These are phyloP conservation scores for Apium graveolens DNA, from an alignment of 129 eudicot genomes.

Conservation along the genomic window DNA sequence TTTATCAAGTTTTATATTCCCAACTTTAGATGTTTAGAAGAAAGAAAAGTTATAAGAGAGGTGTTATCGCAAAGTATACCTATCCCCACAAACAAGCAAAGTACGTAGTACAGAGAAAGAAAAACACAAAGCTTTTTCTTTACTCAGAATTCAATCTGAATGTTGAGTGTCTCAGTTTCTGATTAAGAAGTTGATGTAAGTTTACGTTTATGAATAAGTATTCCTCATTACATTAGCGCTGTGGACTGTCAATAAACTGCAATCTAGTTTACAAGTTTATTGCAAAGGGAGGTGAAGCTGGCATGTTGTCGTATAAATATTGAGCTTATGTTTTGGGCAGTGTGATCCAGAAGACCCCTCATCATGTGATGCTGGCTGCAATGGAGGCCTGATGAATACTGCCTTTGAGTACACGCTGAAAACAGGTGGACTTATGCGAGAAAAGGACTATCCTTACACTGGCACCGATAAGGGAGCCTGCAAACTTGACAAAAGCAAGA, in stretches of 20 bases:
- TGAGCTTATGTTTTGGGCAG: conserved; percentile 20
- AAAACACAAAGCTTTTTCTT: not conserved
- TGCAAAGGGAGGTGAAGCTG: not conserved
- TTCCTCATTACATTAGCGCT: too few relatives aligned
- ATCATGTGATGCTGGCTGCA: conserved; percentile 74
- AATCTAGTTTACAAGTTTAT: not conserved
- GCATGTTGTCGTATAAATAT: not conserved
- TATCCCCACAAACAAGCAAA: not conserved
- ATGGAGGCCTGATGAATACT: conserved; percentile 77
- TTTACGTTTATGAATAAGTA: not conserved
- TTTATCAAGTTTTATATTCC: too few relatives aligned
- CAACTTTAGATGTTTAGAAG: not conserved
- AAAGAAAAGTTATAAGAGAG: not conserved
- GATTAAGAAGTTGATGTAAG: not conserved
- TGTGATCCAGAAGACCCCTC: conserved; percentile 78
- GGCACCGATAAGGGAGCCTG: conserved; percentile 63
- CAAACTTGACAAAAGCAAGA: conserved; percentile 59
- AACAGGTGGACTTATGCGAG: conserved; percentile 79
- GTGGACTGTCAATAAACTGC: not conserved
- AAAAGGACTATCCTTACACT: conserved; percentile 74
- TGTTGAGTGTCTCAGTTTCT: not conserved
- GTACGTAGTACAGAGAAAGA: not conserved
- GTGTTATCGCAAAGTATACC: not conserved
- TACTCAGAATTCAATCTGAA: not conserved
- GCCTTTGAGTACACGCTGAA: conserved; percentile 74